These are phyloP conservation scores for Aspergillus fischeri DNA, from an alignment of 2,329 filamentous ascomycete genomes.

Conservation along the genomic window DNA sequence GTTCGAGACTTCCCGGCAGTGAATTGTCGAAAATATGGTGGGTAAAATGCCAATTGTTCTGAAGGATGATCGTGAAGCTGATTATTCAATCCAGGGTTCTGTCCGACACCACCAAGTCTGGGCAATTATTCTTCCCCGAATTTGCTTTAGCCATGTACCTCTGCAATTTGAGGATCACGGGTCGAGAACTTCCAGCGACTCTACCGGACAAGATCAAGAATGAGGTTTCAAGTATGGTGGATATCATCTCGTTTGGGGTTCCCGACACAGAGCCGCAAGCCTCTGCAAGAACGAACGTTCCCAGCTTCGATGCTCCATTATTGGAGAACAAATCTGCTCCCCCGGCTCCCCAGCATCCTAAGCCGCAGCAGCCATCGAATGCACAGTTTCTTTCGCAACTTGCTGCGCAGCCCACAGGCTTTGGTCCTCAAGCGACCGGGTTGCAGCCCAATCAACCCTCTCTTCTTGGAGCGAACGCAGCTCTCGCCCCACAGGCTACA, in stretches of 20 bases:
- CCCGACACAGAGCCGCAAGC: slow-evolving; percentile 63
- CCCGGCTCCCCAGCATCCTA: slow-evolving; percentile 60
- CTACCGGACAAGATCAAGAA: slow-evolving; percentile 88
- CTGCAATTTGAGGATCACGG: slow-evolving; percentile 87
- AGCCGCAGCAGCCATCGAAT: slow-evolving; percentile 68
- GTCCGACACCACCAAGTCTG: slow-evolving; percentile 92
- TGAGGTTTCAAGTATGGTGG: slow-evolving; percentile 98
- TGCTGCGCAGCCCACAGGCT: slow-evolving; percentile 50
- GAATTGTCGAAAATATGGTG: slow-evolving; percentile 91
- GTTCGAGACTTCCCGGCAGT: slow-evolving; percentile 82
- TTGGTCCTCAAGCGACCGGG: slow-evolving; percentile 62
- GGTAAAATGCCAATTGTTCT: slow-evolving; percentile 16
- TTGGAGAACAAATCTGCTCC: slow-evolving; percentile 46
- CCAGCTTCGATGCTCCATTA: slow-evolving; percentile 62
- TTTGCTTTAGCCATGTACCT: slow-evolving; percentile 98
- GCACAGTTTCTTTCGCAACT: slow-evolving; percentile 56
- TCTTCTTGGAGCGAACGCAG: slow-evolving; percentile 39
- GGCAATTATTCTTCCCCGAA: slow-evolving; percentile 93
- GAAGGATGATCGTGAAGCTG: slow-evolving; percentile 3
- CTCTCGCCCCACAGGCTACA: slow-evolving; percentile 34
- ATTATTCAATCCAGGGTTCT: slow-evolving; percentile 61
- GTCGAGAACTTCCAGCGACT: slow-evolving; percentile 68
- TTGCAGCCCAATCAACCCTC: slow-evolving; percentile 55
- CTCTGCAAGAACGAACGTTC: slow-evolving; percentile 60
- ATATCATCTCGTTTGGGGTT: slow-evolving; percentile 95